Conservation (phyloP, 768 basidiomycete species). For the Asterophora lycoperdoides region DNA sequence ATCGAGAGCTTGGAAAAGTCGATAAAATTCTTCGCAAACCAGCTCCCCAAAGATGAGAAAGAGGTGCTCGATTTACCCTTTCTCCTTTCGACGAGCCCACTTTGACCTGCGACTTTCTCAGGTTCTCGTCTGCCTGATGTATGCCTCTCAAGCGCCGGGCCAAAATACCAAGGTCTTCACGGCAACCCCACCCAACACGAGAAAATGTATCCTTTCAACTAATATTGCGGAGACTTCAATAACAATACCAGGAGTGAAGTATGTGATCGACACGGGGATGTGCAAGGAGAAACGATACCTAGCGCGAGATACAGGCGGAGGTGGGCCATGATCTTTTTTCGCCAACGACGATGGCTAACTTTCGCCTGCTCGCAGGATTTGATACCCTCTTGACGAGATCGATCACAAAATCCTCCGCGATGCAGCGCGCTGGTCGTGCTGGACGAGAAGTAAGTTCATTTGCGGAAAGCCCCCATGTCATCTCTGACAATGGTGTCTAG, state of each 20-base stretch:
- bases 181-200: conserved; percentile 56
- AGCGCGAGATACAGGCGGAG: conserved; percentile 63
- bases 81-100: neutral
- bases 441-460: conserved; percentile 72
- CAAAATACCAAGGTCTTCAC: conserved; percentile 79
- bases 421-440: conserved; percentile 93
- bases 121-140: conserved; percentile 79
- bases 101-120: conserved; percentile 22
- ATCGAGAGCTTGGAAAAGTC: conserved; percentile 84
- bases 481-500: conserved; percentile 30
- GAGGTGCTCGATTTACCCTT: conserved; percentile 35
- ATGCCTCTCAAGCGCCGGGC: conserved; percentile 74
- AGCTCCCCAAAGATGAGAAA: conserved; percentile 56
- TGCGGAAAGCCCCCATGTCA: neutral
- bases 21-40: conserved; percentile 62
- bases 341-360: neutral
- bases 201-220: conserved; percentile 94
- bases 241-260: conserved; percentile 93
- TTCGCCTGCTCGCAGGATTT: conserved; percentile 52
- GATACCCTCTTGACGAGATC: conserved; percentile 81
- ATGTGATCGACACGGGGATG: conserved; percentile 94
- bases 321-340: conserved; percentile 27
- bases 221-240: conserved; percentile 99
- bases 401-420: conserved; percentile 86
- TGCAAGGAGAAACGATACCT: conserved; percentile 93